phyloP scores from a whole-genome alignment of 2,329 filamentous ascomycete genomes.

The Chrysoporthe cubensis region DNA sequence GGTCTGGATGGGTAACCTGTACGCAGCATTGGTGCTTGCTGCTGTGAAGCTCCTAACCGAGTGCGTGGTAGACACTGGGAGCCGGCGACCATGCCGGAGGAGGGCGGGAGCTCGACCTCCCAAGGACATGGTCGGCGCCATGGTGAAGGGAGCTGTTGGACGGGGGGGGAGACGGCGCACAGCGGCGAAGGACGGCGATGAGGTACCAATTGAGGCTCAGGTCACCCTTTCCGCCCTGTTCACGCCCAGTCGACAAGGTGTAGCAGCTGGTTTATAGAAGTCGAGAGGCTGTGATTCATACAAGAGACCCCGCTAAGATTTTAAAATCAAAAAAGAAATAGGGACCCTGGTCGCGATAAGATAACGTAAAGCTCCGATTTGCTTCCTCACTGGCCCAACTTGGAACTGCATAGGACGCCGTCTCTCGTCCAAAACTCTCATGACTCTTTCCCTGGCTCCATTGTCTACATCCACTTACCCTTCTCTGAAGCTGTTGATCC shows the following conservation, averaged over 20 bases:
- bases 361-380: constrained; percentile 8
- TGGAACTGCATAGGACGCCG: not conserved
- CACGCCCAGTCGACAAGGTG: constrained; percentile 26
- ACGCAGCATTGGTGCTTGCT: constrained; percentile 38
- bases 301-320: constrained; percentile 11
- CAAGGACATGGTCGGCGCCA: constrained; percentile 49
- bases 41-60: constrained; percentile 49
- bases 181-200: constrained; percentile 24
- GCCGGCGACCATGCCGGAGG: constrained; percentile 58
- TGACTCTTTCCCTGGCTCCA: not conserved
- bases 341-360: constrained; percentile 9
- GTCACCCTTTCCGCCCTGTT: constrained; percentile 26
- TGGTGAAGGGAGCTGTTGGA: constrained; percentile 39
- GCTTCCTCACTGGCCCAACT: constrained; percentile 1
- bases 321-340: not conserved
- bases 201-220: constrained; percentile 24
- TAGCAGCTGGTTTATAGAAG: constrained; percentile 16
- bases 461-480: not conserved
- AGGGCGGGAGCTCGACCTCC: constrained; percentile 62
- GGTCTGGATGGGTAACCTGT: constrained; percentile 41
- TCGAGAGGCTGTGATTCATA: constrained; percentile 24
- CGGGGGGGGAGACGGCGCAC: constrained; percentile 16
- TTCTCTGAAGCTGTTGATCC: constrained; percentile 1
- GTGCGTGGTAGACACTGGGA: constrained; percentile 51
- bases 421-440: not conserved